These are phyloP conservation scores for Thielaviopsis cerberus DNA, from an alignment of 2,329 filamentous ascomycete species.

Conservation along the genomic window DNA sequence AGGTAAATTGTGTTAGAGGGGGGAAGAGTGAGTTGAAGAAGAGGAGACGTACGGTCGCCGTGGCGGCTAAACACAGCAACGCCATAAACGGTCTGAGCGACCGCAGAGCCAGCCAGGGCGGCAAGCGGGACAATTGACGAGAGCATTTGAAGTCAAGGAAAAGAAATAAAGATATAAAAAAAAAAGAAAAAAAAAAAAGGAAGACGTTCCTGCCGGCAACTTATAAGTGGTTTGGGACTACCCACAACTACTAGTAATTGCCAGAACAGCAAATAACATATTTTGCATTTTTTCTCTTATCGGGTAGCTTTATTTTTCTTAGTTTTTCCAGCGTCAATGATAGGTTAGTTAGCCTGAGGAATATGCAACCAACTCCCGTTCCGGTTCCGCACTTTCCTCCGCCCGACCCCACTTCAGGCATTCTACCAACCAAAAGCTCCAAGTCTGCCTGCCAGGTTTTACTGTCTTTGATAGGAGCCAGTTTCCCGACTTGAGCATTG, in stretches of 20 bases:
- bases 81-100: constrained; percentile 19
- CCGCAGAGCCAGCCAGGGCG: constrained; percentile 13
- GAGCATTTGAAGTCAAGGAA: neutral
- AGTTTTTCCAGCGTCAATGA: neutral
- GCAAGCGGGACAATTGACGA: neutral
- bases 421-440: neutral
- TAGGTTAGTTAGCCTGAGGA: neutral
- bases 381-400: neutral
- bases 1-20: neutral
- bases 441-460: neutral
- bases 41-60: constrained; percentile 18
- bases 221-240: neutral
- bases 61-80: constrained; percentile 20
- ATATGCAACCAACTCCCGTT: neutral
- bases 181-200: neutral
- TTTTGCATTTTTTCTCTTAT: neutral
- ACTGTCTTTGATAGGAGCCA: no score
- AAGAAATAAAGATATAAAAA: neutral
- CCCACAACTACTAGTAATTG: no score
- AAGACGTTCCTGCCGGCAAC: neutral
- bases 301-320: neutral
- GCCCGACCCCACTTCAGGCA: no score
- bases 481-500: no score
- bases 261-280: no score
- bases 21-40: neutral